Evolutionary conservation across 73 alveolate genomes (phyloP).

Genomic region (Paraurostyla sp.): DNA sequence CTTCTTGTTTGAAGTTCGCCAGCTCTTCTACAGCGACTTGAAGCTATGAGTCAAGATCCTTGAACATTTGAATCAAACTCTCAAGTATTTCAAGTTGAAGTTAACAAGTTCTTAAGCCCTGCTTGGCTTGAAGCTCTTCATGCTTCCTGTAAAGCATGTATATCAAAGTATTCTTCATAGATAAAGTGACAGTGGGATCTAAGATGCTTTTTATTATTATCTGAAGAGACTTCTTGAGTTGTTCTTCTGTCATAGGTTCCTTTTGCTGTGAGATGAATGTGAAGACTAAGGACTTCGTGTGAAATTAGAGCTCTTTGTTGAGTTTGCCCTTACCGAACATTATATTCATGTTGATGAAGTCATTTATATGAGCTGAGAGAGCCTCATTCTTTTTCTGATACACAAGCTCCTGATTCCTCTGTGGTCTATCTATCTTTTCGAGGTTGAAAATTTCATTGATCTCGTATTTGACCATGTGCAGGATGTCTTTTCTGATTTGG

Average conservation of each 20-base stretch:
- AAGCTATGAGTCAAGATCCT: neutral
- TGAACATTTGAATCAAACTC: neutral
- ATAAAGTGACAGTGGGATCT: constrained; percentile 35
- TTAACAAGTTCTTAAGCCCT: neutral
- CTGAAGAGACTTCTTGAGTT: constrained; percentile 35
- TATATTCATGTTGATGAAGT: constrained; percentile 6
- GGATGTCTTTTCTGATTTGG: constrained; percentile 54
- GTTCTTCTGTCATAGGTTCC: constrained; percentile 7
- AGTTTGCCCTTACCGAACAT: constrained; percentile 64
- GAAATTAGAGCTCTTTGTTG: constrained; percentile 48
- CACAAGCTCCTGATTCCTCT: neutral
- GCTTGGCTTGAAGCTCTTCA: constrained; percentile 14
- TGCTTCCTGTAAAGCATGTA: constrained; percentile 21
- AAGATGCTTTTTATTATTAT: constrained; percentile 4
- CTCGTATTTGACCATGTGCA: constrained; percentile 45
- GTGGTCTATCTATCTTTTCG: neutral
- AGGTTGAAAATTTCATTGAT: neutral
- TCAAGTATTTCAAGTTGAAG: constrained; percentile 46
- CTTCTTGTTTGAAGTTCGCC: neutral
- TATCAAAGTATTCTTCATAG: constrained; percentile 28
- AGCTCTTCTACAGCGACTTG: neutral
- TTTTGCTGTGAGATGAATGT: constrained; percentile 23
- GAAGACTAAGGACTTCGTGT: constrained; percentile 12
- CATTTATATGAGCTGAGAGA: constrained; percentile 9
- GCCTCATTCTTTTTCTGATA: neutral